Conservation (phyloP, 371 early-diverging fungal species). For the Mortierella sp. region DNA sequence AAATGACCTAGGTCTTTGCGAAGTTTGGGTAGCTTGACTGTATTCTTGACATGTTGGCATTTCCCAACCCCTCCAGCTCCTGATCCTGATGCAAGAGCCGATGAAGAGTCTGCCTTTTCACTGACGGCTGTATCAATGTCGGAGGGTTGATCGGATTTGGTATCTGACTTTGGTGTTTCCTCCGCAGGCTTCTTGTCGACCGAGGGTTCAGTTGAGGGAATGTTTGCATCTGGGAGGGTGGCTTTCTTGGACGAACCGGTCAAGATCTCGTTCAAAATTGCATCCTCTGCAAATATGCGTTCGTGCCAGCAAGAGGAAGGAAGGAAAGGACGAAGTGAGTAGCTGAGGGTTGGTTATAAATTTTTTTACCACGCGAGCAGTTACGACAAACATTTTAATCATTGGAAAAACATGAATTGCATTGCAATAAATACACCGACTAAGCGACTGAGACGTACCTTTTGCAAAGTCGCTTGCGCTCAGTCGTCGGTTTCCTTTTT, state of each 20-base stretch:
- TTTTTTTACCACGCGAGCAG: no score
- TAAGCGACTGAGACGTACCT: not conserved
- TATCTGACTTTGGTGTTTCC: no score
- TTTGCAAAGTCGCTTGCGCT: slow-evolving; percentile 23
- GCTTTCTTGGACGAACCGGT: slow-evolving; percentile 10
- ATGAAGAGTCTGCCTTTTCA: not conserved
- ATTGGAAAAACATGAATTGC: no score
- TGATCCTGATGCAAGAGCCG: not conserved
- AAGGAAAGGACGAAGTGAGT: not conserved
- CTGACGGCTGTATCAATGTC: not conserved
- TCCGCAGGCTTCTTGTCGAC: no score
- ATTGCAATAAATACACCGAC: no score
- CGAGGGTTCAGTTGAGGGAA: not conserved
- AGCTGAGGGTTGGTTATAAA: not conserved
- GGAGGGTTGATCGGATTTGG: no score
- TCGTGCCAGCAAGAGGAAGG: not conserved
- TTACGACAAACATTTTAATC: no score
- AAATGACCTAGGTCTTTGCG: slow-evolving; percentile 10
- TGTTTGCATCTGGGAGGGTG: not conserved
- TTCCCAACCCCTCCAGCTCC: slow-evolving; percentile 2
- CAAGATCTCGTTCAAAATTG: slow-evolving; percentile 17
- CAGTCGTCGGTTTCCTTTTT: slow-evolving; percentile 18
- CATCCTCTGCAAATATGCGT: slow-evolving; percentile 10
- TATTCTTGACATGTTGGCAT: slow-evolving; percentile 39
- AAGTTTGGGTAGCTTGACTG: slow-evolving; percentile 22